These are phyloP conservation scores for Puccinia triticina DNA, from an alignment of 1,284 basidiomycete genomes.

Conservation along the genomic window DNA sequence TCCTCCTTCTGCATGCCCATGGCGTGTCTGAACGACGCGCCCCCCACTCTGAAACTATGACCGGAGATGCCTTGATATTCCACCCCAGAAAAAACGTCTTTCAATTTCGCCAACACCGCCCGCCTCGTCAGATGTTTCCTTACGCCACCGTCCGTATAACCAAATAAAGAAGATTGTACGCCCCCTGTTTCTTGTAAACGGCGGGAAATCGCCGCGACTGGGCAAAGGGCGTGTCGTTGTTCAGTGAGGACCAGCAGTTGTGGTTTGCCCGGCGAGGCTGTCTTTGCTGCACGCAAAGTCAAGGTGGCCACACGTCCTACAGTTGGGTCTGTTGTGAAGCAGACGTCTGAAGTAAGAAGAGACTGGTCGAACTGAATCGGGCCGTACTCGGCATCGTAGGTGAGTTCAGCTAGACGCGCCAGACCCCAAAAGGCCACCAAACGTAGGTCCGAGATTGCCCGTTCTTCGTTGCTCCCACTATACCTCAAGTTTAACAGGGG, in stretches of 20 bases:
- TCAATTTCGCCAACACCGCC: neutral
- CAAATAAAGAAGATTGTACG: neutral
- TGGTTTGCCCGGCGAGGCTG: neutral
- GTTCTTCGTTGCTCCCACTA: no score
- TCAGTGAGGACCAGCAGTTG: neutral
- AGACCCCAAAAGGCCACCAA: neutral
- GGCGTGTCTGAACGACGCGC: neutral
- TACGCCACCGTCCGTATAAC: neutral
- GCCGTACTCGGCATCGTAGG: neutral
- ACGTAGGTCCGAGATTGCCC: neutral
- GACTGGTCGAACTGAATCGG: neutral
- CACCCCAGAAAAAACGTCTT: no score
- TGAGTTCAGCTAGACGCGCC: neutral
- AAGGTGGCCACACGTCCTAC: neutral
- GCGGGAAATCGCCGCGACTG: neutral
- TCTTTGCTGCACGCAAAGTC: neutral
- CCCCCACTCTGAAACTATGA: neutral
- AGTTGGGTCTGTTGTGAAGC: neutral
- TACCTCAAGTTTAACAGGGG: neutral
- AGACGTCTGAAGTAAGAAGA: neutral
- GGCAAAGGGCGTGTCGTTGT: neutral
- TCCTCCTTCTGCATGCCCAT: neutral
- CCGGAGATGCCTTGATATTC: neutral
- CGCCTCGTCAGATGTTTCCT: neutral
- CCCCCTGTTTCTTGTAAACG: neutral